Conservation (phyloP, 2,329 filamentous ascomycete species). For the Canariomyces notabilis region DNA sequence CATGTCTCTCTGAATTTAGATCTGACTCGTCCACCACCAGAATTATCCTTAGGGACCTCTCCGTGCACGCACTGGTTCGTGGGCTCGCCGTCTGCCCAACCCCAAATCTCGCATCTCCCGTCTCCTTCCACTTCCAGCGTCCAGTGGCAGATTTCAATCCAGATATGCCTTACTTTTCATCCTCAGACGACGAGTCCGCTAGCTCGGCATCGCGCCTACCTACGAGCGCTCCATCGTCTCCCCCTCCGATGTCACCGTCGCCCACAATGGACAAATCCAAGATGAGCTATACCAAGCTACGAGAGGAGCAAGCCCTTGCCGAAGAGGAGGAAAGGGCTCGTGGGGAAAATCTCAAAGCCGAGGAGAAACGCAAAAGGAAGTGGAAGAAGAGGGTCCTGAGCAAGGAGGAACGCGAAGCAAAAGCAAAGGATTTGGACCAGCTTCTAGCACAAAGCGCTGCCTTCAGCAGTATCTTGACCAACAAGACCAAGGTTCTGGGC, state of each 20-base stretch:
- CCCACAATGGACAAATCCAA: conserved; percentile 21
- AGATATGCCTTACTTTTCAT: conserved; percentile 6
- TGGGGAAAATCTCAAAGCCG: conserved; percentile 43
- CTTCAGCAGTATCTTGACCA: conserved; percentile 58
- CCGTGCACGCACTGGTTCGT: too few species aligned
- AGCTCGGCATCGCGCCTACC: conserved; percentile 28
- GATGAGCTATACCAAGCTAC: conserved; percentile 24
- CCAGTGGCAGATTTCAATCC: neutral
- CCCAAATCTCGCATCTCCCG: too few species aligned
- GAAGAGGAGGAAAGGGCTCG: conserved; percentile 43
- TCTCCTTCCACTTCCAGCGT: neutral
- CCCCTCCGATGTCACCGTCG: conserved; percentile 25
- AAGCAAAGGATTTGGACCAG: conserved; percentile 55
- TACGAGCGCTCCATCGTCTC: conserved; percentile 37
- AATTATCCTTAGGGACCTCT: too few species aligned
- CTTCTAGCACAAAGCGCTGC: conserved; percentile 55
- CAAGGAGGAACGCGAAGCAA: conserved; percentile 50
- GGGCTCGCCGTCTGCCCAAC: too few species aligned
- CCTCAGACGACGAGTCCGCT: conserved; percentile 12
- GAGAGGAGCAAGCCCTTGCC: conserved; percentile 28
- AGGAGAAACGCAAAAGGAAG: conserved; percentile 41
- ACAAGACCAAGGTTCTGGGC: conserved; percentile 58
- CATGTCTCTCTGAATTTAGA: too few species aligned
- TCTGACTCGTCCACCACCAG: too few species aligned
- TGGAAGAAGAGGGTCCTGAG: conserved; percentile 47